Base-by-base conservation (phyloP, 2,329 filamentous ascomycete species). In the Pseudocercospora eumusae region DNA sequence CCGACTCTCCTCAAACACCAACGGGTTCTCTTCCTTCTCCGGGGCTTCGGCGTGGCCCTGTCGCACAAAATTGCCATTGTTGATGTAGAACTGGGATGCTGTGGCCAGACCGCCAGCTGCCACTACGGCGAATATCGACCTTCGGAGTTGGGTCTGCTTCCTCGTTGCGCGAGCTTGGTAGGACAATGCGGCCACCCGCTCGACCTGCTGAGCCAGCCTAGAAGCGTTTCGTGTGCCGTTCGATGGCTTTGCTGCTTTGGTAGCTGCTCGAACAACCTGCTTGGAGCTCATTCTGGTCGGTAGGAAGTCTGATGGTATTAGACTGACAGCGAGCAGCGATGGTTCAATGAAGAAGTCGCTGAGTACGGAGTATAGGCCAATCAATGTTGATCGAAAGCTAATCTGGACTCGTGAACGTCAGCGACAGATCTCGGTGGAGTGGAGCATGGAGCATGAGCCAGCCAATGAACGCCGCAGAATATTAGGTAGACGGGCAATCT, bases 1-100 rank as follows among this genome's bases (percentile, higher is more conserved):
- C 65, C 87, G 82, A 23, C 85, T 77, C 73, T 87, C 83, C 76
- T 96, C 91, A 66, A 92, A 90, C 61, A 85, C 80, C 44, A 92
- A 71, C 57, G 88, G 82, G 0, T 84, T 74, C 64, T 78, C 76
- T 18, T 70, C 68, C n/a, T 74, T 69, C 25, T 69, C 62, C 5
- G 76, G 69, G 60, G 79, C 78, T 70, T 84, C 82, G 25, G 82
- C 82, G 58, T 83, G 78, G 18, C 75, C 76, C 52, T 78, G 73
- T 25, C 75, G 71, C 54, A 79, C 66, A 50, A 80, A 68, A 18
- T 71, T 64, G 42, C 75, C 73, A 57, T 77, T 75, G 63, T 76
- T 70, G 44, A 75, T 73, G 66, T 76, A 78, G 73, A 75, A 79
- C 62, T 81, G 78, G 47, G 74, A 78, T n/a, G 76, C 73, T 6